phyloP scores from a whole-genome alignment of 805 yeast genomes.

The Scheffersomyces amazonensis region DNA sequence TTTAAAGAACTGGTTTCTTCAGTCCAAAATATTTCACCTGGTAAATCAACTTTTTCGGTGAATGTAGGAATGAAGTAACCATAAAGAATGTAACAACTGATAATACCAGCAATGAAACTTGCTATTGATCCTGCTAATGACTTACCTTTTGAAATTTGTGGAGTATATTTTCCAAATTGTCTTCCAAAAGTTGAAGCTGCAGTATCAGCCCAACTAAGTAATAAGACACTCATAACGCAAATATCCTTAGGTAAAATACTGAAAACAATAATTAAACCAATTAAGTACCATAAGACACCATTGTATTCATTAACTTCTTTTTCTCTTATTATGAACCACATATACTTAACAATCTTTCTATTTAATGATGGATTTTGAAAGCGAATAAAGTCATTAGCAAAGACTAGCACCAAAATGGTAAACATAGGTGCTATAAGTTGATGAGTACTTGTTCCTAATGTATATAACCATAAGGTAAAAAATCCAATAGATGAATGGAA shows the following conservation, averaged over 20 bases:
- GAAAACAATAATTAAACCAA: constrained; percentile 76
- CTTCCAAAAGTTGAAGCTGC: constrained; percentile 96
- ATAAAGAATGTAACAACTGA: constrained; percentile 66
- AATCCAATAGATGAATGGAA: constrained; percentile 90
- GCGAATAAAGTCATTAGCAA: constrained; percentile 65
- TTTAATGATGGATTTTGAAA: constrained; percentile 63
- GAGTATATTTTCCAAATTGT: constrained; percentile 78
- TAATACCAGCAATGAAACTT: constrained; percentile 71
- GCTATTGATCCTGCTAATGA: constrained; percentile 90
- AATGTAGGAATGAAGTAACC: constrained; percentile 68
- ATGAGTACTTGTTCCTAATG: constrained; percentile 52
- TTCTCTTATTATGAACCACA: constrained; percentile 85
- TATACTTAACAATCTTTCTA: constrained; percentile 56
- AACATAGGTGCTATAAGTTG: constrained; percentile 61
- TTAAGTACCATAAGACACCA: constrained; percentile 84
- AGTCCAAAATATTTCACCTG: constrained; percentile 65
- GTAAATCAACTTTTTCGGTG: constrained; percentile 42
- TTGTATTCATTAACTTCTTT: constrained; percentile 69
- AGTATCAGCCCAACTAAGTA: constrained; percentile 96
- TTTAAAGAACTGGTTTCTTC: constrained; percentile 56
- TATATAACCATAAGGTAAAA: constrained; percentile 70
- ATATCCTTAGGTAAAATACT: constrained; percentile 75
- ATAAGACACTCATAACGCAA: constrained; percentile 66
- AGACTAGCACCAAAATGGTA: constrained; percentile 53
- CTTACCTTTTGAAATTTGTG: constrained; percentile 69